Conservation (phyloP, 2,329 filamentous ascomycete species). For the Onygenales sp. region DNA sequence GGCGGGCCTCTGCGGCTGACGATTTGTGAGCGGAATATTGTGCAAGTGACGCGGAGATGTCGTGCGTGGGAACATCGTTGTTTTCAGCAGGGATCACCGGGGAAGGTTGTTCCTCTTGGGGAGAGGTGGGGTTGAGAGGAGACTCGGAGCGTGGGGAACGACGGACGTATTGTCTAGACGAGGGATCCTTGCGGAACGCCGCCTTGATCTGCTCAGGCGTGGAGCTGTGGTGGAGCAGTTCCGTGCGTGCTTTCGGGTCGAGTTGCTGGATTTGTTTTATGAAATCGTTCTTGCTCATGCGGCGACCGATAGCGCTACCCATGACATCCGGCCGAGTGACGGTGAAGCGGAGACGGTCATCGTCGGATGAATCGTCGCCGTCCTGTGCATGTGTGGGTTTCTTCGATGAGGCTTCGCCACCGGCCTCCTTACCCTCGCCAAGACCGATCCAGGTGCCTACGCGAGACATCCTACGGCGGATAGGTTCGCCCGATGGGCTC, state of each 20-base stretch:
- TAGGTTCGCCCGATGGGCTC: conserved; percentile 24
- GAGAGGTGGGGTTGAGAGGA: background rate
- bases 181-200: conserved; percentile 21
- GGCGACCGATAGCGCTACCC: conserved; percentile 41
- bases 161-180: background rate
- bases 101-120: conserved; percentile 14
- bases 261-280: conserved; percentile 52
- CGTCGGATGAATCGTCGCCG: conserved; percentile 25
- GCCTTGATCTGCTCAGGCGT: conserved; percentile 31
- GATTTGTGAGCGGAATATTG: conserved; percentile 22
- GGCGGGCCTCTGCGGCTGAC: conserved; percentile 30
- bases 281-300: conserved; percentile 57
- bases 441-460: conserved; percentile 55
- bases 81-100: conserved; percentile 19
- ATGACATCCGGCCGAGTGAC: conserved; percentile 35
- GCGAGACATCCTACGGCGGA: conserved; percentile 44
- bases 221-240: conserved; percentile 33
- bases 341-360: conserved; percentile 50
- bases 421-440: conserved; percentile 23
- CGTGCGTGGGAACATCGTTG: conserved; percentile 19
- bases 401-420: conserved; percentile 19
- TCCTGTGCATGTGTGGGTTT: conserved; percentile 15
- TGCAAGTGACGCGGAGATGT: conserved; percentile 29
- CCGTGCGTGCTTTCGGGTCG: conserved; percentile 49
- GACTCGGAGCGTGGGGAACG: background rate